Conservation (phyloP, 1,139 yeast genomes). For the Saccharomyces hybrid region DNA sequence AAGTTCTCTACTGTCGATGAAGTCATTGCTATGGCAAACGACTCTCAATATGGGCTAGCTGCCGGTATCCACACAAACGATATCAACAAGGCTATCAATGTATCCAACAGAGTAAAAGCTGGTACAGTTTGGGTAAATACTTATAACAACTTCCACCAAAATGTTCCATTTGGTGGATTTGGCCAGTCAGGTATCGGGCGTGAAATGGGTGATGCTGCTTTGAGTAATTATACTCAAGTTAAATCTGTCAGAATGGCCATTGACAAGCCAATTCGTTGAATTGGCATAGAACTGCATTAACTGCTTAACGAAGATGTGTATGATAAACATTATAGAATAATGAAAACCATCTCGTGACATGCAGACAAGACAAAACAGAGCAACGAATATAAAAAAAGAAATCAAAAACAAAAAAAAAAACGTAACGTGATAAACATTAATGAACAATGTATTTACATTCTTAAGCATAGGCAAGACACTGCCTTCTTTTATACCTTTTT, state of each 20-base stretch:
- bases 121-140: conserved; percentile 57
- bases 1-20: conserved; percentile 60
- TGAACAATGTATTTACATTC: conserved; percentile 16
- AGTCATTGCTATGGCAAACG: conserved; percentile 53
- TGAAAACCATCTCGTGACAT: neutral
- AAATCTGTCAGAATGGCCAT: conserved; percentile 44
- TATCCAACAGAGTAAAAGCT: conserved; percentile 55
- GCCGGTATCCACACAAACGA: conserved; percentile 64
- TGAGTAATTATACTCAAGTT: conserved; percentile 57
- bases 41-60: conserved; percentile 62
- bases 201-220: conserved; percentile 64
- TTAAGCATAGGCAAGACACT: neutral
- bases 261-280: conserved; percentile 16
- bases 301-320: neutral
- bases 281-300: neutral
- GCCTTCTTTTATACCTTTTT: neutral
- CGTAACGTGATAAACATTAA: conserved; percentile 13
- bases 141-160: conserved; percentile 59
- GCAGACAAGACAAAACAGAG: neutral
- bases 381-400: conserved; percentile 8
- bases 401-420: conserved; percentile 8
- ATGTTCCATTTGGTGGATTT: conserved; percentile 51
- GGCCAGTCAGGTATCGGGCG: conserved; percentile 66
- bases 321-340: conserved; percentile 1
- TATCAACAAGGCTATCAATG: conserved; percentile 48